Evolutionary conservation across 352 stramenopile species (phyloP), one percentile per base, ranked within the genome.

Genomic region (Phytophthora melonis): DNA sequence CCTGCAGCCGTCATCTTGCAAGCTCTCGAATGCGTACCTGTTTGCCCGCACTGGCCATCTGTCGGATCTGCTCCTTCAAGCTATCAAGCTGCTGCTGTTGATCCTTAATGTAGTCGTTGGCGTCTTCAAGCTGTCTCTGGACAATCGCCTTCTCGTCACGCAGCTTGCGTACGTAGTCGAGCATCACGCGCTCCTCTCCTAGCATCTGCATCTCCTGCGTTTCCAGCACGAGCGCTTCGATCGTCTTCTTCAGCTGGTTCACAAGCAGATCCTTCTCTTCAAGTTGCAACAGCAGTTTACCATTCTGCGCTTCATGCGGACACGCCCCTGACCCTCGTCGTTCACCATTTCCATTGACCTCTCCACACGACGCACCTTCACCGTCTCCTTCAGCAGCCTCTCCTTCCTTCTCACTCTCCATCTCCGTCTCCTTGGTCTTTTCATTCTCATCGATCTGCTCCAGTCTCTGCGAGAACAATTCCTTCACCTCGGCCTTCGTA

Each of bases 251-350:
- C 58, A 97, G 77, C 62, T 97, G 88, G 14, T 79, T 82, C 21
- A 95, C 89, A 6, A 97, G 67, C 58, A 94, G 41, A 68, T 97
- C 84, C 54, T 95, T 95, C 63, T 97, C 90, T 74, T 97, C 90
- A 6, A 97, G 68, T 52, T 94, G 83, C 66, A 92, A 64, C 64
- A 77, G 14, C n/a, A 90, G 53, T 23, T 75, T 83, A 5, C 66
- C 52, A 55, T 74, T 77, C 39, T 81, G 71, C 8, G 57, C 34
- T 58, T 81, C 69, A 55, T 86, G 71, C 6, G 71, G 49, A 25
- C 75, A 80, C 11, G 63, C 34, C 30, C 16, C 49, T 8, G 63
- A 77, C 21, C 39, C 65, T 60, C 55, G 19, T 63, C 50, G 58
- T 43, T 60, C 59, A 7, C 25, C 57, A 63, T 39, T 54, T 43